Percentiles rank a stretch among this genome's conserved stretches.
Evolutionary conservation across 2,329 filamentous ascomycete species (phyloP).

Genomic region (Penicillium polonicum): DNA sequence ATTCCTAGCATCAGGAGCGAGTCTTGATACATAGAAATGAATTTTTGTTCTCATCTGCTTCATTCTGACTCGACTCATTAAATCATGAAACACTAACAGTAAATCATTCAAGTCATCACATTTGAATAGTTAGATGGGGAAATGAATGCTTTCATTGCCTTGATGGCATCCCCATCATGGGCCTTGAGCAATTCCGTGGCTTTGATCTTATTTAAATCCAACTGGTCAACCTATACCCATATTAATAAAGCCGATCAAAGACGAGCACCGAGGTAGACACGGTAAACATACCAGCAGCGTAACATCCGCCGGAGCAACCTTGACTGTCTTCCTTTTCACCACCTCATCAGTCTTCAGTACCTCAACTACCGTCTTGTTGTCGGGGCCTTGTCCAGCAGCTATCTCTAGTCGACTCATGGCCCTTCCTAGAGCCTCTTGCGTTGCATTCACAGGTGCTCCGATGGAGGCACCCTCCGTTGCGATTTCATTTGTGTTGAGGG

Average conservation of each 20-base stretch:
- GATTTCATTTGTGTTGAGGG: conserved; percentile 45
- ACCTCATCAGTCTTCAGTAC: conserved; percentile 33
- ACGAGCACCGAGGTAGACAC: background rate
- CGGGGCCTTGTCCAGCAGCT: conserved; percentile 31
- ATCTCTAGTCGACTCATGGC: conserved; percentile 52
- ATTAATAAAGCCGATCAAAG: background rate
- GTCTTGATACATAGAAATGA: background rate
- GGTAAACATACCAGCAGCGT: conserved; percentile 43
- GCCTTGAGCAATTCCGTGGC: conserved; percentile 48
- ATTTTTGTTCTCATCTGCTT: background rate
- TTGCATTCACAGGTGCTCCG: conserved; percentile 36
- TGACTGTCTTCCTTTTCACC: conserved; percentile 44
- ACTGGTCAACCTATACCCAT: conserved; percentile 38
- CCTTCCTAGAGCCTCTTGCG: conserved; percentile 51
- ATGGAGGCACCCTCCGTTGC: conserved; percentile 33
- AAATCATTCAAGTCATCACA: conserved; percentile 2
- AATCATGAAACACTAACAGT: background rate
- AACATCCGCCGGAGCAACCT: conserved; percentile 48
- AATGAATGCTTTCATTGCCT: conserved; percentile 46
- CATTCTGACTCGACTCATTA: background rate
- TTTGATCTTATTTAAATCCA: conserved; percentile 48
- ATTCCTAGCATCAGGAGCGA: background rate
- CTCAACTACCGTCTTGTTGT: conserved; percentile 20
- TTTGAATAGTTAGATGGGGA: conserved; percentile 21
- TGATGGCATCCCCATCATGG: conserved; percentile 46